Base-by-base conservation (phyloP, 2,329 filamentous ascomycete genomes). In the Gaeumannomyces sp. region DNA sequence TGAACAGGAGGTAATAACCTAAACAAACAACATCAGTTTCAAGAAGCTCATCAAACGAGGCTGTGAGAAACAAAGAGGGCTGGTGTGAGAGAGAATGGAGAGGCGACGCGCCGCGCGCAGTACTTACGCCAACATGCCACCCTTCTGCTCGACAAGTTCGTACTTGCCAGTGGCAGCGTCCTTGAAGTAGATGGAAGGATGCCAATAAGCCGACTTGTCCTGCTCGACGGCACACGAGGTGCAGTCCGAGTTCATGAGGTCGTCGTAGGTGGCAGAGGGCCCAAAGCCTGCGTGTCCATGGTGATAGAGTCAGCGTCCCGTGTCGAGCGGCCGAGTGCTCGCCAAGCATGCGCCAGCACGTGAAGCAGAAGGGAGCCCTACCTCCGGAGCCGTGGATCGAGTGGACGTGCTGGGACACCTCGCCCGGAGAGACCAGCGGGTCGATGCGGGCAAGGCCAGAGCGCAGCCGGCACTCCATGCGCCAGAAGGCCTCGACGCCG, bases 191-290 rank as follows among this genome's bases (percentile, higher is more conserved):
- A 96, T 73, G 2, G 85, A 78, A 0, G 93, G 93, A 63, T 87
- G 86, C 91, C 92, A 97, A 79, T 97, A 97, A 38, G 87, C 88
- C n/a, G 92, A 96, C 78, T 88, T 89, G 77, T 97, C 93, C 77
- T 94, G 82, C 53, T 81, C 86, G 58, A 96, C 89, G 65, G 83
- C 85, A 74, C 92, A 96, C 14, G 91, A 93, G 1, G 92, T 95
- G 78, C 93, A 97, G 68, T 86, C 78, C 60, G 84, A 87, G 22
- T 72, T 75, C 5, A 81, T 72, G 19, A 97, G 83, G 57, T 85
- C 79, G 0, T 83, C 78, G 69, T 81, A 86, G 57, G 76, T 80
- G 19, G 88, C 78, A n/a, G 75, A 78, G 67, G 85, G 78, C 62
- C 80, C 80, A 72, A 96, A 91, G 61, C 83, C 91, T 94, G 71